Evolutionary conservation across 805 yeast species (phyloP).

Genomic region (Ascoidea asiatica): DNA sequence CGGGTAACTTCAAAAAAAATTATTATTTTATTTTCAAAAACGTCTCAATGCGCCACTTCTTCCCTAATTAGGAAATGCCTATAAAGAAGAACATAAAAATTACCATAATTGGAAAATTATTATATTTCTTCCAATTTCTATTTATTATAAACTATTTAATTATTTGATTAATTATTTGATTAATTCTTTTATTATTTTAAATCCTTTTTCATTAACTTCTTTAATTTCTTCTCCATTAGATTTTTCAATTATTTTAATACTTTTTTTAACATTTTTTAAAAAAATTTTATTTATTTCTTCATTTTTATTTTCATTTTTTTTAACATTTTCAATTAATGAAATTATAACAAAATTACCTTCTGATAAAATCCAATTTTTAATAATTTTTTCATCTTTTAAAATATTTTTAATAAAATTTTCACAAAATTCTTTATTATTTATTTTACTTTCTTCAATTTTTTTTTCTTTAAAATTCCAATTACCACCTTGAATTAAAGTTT

Average conservation of each 20-base stretch:
- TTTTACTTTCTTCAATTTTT: slow-evolving; percentile 23
- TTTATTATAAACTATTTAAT: not conserved
- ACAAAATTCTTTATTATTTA: slow-evolving; percentile 41
- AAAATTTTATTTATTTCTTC: slow-evolving; percentile 30
- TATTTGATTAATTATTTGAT: not conserved
- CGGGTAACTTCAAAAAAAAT: not conserved
- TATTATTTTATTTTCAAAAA: not conserved
- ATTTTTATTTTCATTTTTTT: slow-evolving; percentile 22
- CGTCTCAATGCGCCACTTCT: not conserved
- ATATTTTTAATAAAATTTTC: slow-evolving; percentile 38
- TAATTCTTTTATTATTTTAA: not conserved
- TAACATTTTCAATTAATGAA: slow-evolving; percentile 50
- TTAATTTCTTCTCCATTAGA: slow-evolving; percentile 16
- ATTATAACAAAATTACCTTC: slow-evolving; percentile 75
- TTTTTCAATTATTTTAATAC: slow-evolving; percentile 28
- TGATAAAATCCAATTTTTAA: slow-evolving; percentile 56
- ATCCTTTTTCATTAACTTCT: no score
- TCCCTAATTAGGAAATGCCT: not conserved
- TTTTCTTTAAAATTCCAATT: slow-evolving; percentile 62
- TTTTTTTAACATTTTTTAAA: slow-evolving; percentile 37
- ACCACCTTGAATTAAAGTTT: slow-evolving; percentile 73
- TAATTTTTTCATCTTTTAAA: slow-evolving; percentile 22
- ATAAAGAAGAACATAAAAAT: not conserved
- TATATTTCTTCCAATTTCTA: not conserved
- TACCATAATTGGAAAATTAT: not conserved